Evolutionary conservation across 768 basidiomycete species (phyloP), one percentile per base, ranked within the genome.

Genomic region (Leccinum aurantiacum): DNA sequence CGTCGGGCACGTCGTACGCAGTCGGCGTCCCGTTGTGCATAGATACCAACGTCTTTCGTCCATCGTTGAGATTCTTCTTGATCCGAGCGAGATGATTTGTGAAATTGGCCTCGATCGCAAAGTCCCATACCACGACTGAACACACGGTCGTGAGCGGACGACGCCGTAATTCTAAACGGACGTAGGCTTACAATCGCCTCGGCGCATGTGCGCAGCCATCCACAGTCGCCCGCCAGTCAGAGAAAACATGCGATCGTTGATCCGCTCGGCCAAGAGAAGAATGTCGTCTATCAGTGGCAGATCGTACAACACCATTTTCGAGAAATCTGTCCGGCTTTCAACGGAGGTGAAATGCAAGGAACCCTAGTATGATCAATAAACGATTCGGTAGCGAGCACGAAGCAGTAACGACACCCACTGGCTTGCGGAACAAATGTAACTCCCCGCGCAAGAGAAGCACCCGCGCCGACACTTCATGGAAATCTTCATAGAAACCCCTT

Each of bases 161-260:
- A 19, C 11, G 17, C 4, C n/a, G 19, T n/a, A 9, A 52, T 33
- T 15, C 1, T 9, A 7, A 46, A 54, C 3, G 7, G 14, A 44
- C 4, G 11, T 7, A 49, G n/a, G 47, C 77, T 67, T 53, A 79
- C 77, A 79, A 52, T 79, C 78, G 1, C 79, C 79, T 53, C 78
- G 69, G 35, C 78, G 77, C 79, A 80, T 79, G 33, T 79, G 78
- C 9, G 74, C 76, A 50, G 75, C 75, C 76, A 80, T 76, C 79
- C 78, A 79, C 17, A 74, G 61, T 9, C 77, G 71, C 11, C 77
- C 77, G 1, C 49, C 63, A 14, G 54, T 70, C 19, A 65, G 8
- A 14, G 65, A 55, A 3, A 56, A 58, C 74, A 79, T 75, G n/a
- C 76, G 76, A 4, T 65, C 19, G 3, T 62, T 69, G 19, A 79